Percentiles rank a stretch among this genome's conserved stretches.
These are phyloP conservation scores for Porogramme epimiltina DNA, from an alignment of 1,284 basidiomycete species.

Conservation along the genomic window DNA sequence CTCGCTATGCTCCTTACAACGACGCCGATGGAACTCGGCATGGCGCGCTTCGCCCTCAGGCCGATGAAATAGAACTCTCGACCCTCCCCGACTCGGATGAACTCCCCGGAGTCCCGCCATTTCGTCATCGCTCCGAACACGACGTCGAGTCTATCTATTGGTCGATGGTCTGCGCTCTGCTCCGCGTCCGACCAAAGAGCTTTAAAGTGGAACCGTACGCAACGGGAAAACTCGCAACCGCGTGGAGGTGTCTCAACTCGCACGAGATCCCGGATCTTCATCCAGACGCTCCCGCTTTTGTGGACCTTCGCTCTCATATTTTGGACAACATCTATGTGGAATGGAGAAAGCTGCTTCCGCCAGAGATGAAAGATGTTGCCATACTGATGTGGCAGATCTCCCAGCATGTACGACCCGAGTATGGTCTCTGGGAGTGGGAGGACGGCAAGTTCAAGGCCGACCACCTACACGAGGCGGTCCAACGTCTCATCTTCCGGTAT, in stretches of 20 bases:
- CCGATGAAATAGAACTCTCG: not conserved
- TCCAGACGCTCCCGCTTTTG: not conserved
- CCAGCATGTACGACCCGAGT: not conserved
- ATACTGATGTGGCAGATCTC: not conserved
- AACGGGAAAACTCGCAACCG: not conserved
- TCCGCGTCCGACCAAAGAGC: not conserved
- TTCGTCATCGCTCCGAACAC: not conserved
- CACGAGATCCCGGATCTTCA: not conserved
- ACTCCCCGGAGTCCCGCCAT: no score
- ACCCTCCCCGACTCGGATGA: not conserved
- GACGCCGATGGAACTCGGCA: no score
- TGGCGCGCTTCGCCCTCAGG: not conserved
- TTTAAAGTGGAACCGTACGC: not conserved
- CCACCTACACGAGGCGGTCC: constrained; percentile 1
- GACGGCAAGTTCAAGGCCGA: not conserved
- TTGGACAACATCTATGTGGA: not conserved
- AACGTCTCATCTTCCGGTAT: constrained; percentile 3
- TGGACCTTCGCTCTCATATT: not conserved
- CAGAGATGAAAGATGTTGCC: not conserved
- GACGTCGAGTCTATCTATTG: constrained; percentile 1
- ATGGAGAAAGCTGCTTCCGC: not conserved
- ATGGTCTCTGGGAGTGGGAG: not conserved
- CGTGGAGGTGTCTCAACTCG: not conserved
- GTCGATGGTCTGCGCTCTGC: not conserved
- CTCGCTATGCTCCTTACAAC: no score